Evolutionary conservation across 441 rosid species (phyloP).

Genomic region (Bruguiera hainesii): DNA sequence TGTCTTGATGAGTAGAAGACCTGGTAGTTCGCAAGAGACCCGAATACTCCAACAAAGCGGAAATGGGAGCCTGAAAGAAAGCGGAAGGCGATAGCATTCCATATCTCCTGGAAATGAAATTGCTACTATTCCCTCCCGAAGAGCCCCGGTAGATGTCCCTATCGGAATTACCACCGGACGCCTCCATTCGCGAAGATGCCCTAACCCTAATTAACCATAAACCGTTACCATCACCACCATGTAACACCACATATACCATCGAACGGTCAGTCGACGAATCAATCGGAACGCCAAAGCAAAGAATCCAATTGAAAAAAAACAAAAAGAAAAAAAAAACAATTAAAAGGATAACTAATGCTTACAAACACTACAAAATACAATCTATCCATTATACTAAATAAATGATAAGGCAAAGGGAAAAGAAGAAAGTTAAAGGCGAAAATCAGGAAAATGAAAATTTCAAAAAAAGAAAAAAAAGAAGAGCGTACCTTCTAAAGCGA

Average conservation of each 20-base stretch:
- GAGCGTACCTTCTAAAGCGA: slow-evolving; percentile 57
- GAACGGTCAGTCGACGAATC: not conserved
- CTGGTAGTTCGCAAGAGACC: slow-evolving; percentile 71
- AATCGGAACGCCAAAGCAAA: not conserved
- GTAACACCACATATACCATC: slow-evolving; percentile 9
- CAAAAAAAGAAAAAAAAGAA: not conserved
- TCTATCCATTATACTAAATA: not conserved
- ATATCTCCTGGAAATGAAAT: slow-evolving; percentile 47
- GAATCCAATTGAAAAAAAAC: too few species aligned
- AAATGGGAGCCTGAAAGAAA: slow-evolving; percentile 83
- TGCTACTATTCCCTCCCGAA: slow-evolving; percentile 28
- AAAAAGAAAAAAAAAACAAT: not conserved
- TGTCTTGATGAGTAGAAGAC: slow-evolving; percentile 43
- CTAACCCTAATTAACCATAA: slow-evolving; percentile 42
- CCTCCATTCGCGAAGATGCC: slow-evolving; percentile 58
- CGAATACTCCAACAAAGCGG: slow-evolving; percentile 84
- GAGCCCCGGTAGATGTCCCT: slow-evolving; percentile 55
- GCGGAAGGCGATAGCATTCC: slow-evolving; percentile 73
- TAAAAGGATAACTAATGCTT: not conserved
- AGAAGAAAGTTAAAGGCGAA: not conserved
- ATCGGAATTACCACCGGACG: slow-evolving; percentile 43
- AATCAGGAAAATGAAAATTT: not conserved
- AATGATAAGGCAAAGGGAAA: not conserved
- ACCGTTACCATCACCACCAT: slow-evolving; percentile 17
- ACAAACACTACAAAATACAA: too few species aligned